These are phyloP conservation scores for Platanthera zijinensis DNA, from an alignment of 106 monocot species.

Conservation along the genomic window DNA sequence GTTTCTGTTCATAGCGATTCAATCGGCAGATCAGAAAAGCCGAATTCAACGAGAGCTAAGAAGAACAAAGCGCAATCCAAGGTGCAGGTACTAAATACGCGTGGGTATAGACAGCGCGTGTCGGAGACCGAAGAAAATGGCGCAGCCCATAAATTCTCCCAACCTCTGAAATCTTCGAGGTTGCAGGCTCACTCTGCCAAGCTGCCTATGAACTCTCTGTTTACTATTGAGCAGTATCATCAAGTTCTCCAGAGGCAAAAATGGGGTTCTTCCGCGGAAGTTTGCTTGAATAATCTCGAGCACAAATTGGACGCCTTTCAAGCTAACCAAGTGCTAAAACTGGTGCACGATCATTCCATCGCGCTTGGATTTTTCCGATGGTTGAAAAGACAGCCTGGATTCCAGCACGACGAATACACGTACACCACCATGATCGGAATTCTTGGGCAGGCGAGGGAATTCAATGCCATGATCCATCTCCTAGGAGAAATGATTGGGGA, in stretches of 20 bases:
- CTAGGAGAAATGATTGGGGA: conserved; percentile 68
- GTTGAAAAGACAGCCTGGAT: conserved; percentile 73
- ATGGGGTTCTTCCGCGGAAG: conserved; percentile 58
- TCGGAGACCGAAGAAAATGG: conserved; percentile 11
- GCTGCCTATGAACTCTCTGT: conserved; percentile 25
- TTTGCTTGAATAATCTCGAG: conserved; percentile 42
- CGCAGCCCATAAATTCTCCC: conserved; percentile 23
- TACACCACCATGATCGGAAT: conserved; percentile 98
- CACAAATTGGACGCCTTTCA: conserved; percentile 67
- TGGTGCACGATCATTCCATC: conserved; percentile 60
- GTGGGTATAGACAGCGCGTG: conserved; percentile 16
- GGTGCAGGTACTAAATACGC: neutral
- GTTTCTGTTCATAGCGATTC: conserved; percentile 14
- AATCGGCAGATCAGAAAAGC: conserved; percentile 6
- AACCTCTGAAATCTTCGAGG: conserved; percentile 18
- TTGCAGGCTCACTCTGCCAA: conserved; percentile 10
- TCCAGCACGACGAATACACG: conserved; percentile 87
- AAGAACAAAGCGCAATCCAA: conserved; percentile 20
- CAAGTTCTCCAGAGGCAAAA: conserved; percentile 59
- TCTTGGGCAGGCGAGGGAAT: conserved; percentile 82
- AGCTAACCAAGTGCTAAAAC: conserved; percentile 90
- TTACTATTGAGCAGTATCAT: conserved; percentile 40
- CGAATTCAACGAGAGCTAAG: conserved; percentile 17
- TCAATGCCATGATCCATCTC: conserved; percentile 44
- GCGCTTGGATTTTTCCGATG: conserved; percentile 89